A percentile compares a stretch with the other conserved stretches of the same genome.
These are phyloP conservation scores for Barnettozyma sp. DNA, from an alignment of 805 yeast species.

Conservation along the genomic window DNA sequence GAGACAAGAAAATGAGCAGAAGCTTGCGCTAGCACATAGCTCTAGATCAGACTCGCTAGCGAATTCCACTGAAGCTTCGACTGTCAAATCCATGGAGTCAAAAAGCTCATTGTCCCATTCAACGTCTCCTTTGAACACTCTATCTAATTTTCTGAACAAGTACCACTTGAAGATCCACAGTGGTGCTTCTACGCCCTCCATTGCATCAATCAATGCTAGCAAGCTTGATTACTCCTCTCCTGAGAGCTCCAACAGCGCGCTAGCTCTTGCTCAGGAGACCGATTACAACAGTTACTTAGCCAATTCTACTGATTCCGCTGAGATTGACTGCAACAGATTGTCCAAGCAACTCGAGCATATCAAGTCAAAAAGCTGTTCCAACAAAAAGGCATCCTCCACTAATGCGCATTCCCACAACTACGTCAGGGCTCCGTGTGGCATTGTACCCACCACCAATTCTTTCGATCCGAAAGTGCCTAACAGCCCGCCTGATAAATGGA, in stretches of 20 bases:
- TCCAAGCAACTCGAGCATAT: not conserved
- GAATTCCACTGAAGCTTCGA: not conserved
- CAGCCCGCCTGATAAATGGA: conserved; percentile 9
- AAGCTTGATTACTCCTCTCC: not conserved
- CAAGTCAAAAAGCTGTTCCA: not conserved
- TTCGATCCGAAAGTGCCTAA: conserved; percentile 16
- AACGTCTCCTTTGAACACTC: conserved; percentile 7
- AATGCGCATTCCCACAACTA: not conserved
- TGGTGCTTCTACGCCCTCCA: conserved; percentile 5
- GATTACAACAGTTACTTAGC: not conserved
- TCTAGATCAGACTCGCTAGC: no score
- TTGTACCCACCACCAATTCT: conserved; percentile 10
- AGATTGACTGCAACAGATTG: not conserved
- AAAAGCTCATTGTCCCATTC: conserved; percentile 3
- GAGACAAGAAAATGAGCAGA: conserved; percentile 1
- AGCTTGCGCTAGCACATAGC: no score
- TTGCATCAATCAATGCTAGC: not conserved
- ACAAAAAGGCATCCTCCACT: no score
- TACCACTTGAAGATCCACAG: conserved; percentile 12
- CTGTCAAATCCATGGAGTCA: conserved; percentile 3
- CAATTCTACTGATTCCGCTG: not conserved
- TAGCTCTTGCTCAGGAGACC: not conserved
- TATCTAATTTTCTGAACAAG: conserved; percentile 15
- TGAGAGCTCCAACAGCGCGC: not conserved
- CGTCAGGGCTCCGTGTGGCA: conserved; percentile 18